Base-by-base conservation (phyloP, 1,284 basidiomycete genomes). In the Ceratobasidium sp. region DNA sequence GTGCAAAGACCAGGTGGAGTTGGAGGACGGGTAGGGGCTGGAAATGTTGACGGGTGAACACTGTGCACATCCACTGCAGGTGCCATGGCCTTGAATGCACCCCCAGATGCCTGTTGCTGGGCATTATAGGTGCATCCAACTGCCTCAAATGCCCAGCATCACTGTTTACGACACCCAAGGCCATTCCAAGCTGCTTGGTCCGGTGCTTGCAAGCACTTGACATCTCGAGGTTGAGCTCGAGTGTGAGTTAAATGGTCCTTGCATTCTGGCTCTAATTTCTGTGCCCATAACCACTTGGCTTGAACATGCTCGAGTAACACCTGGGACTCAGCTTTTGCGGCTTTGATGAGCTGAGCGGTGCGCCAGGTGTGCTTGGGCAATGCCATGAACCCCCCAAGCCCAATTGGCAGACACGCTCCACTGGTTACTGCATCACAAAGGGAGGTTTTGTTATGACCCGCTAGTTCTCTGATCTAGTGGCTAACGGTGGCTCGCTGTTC, bases 91-190 rank as follows among this genome's bases (percentile, higher is more conserved):
- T 16, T 20, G 7, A n/a, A 16, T 2, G 7, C 20, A n/a, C 16
- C 23, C n/a, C 23, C 5, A 16, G 60, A 30, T 7, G 48, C 16
- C 5, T 38, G 44, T 33, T 27, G 41, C 10, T 44, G 41, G 12
- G 64, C 48, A 18, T 0, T 48, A 23, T 48, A 66, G 18, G 64
- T 44, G 2, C 41, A 44, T 20, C 64, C 64, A 14, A 48, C n/a
- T 27, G 64, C 20, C 41, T 66, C 64, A 33, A 66, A 66, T 3
- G 44, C 64, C 2, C 64, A 12, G 64, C 64, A 46, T 18, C 64
- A 44, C 46, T 16, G n/a, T 20, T 64, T 64, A 4, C 23, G 33
- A 18, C 60, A n/a, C n/a, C n/a, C n/a, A n/a, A n/a, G n/a, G n/a
- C n/a, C n/a, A n/a, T n/a, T n/a, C n/a, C n/a, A n/a, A 18, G 60